Evolutionary conservation across 2,329 filamentous ascomycete species (phyloP).

Genomic region (Trichoderma harzianum): DNA sequence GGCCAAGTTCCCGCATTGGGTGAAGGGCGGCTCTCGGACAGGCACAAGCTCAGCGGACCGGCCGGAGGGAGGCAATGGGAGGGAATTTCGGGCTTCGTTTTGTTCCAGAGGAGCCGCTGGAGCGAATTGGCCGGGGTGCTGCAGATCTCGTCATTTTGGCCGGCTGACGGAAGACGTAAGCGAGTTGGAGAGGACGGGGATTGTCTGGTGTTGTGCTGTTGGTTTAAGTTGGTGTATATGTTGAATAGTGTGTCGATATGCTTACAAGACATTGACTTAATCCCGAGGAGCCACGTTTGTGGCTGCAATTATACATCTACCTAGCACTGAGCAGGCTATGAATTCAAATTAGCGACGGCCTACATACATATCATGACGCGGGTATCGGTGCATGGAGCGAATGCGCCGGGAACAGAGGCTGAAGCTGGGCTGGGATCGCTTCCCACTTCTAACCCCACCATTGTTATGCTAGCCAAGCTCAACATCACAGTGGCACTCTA

Average conservation of each 20-base stretch:
- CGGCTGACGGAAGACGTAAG: not conserved
- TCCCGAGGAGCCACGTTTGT: not conserved
- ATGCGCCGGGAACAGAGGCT: not conserved
- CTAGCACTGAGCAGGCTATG: not conserved
- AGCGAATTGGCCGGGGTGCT: not conserved
- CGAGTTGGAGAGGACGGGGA: not conserved
- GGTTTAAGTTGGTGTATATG: not conserved
- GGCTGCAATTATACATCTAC: not conserved
- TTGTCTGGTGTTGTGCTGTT: not conserved
- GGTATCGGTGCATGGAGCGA: not conserved
- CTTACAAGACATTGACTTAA: not conserved
- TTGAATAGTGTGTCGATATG: not conserved
- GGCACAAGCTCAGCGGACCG: conserved; percentile 5
- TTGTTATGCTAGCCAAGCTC: not conserved
- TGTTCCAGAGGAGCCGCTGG: not conserved
- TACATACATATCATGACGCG: not conserved
- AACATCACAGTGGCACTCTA: not conserved
- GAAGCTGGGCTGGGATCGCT: not conserved
- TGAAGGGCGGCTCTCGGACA: not conserved
- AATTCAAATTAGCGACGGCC: not conserved
- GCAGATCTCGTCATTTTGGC: not conserved
- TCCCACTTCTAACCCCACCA: not conserved
- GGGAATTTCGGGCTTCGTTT: not conserved
- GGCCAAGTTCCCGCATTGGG: not conserved
- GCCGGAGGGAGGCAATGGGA: conserved; percentile 5